Evolutionary conservation across 805 yeast genomes (phyloP).

Genomic region (Candida maris): DNA sequence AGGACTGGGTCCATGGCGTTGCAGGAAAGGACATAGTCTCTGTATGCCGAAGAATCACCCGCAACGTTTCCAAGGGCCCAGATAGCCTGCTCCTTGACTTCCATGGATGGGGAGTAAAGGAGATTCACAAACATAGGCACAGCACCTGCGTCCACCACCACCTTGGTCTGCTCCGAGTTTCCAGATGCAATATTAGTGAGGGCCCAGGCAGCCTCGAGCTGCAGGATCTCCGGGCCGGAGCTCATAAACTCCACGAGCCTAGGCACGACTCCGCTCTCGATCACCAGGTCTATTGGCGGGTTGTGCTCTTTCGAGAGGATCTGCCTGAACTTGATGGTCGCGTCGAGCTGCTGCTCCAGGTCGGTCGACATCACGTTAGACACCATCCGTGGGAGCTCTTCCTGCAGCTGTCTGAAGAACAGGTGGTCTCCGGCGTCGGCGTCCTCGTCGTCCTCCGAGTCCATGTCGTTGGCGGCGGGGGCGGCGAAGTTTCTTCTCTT

Average conservation of each 20-base stretch:
- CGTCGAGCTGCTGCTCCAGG: conserved; percentile 75
- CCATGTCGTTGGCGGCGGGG: conserved; percentile 45
- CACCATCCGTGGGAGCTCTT: conserved; percentile 83
- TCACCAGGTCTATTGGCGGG: conserved; percentile 94
- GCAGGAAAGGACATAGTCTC: conserved; percentile 83
- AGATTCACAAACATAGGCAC: conserved; percentile 87
- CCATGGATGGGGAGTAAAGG: conserved; percentile 74
- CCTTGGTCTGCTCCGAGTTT: conserved; percentile 79
- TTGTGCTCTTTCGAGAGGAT: conserved; percentile 88
- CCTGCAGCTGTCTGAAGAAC: conserved; percentile 47
- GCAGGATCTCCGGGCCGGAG: conserved; percentile 79
- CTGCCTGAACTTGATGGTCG: conserved; percentile 92
- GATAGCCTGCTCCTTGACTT: conserved; percentile 96
- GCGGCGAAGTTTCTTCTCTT: conserved; percentile 80
- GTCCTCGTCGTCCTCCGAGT: conserved; percentile 50
- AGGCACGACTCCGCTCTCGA: conserved; percentile 91
- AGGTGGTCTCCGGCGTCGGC: conserved; percentile 24
- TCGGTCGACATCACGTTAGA: conserved; percentile 72
- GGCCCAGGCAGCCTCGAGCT: conserved; percentile 99
- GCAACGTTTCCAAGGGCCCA: conserved; percentile 99
- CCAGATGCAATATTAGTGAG: conserved; percentile 97
- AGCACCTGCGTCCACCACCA: conserved; percentile 90
- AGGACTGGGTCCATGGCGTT: conserved; percentile 89
- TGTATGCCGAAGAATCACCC: conserved; percentile 87
- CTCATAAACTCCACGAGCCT: conserved; percentile 82